A percentile compares a stretch with the other conserved stretches of the same genome.
Conservation (phyloP, 495 filamentous ascomycete species). For the Staphylotrichum tortipilum region DNA sequence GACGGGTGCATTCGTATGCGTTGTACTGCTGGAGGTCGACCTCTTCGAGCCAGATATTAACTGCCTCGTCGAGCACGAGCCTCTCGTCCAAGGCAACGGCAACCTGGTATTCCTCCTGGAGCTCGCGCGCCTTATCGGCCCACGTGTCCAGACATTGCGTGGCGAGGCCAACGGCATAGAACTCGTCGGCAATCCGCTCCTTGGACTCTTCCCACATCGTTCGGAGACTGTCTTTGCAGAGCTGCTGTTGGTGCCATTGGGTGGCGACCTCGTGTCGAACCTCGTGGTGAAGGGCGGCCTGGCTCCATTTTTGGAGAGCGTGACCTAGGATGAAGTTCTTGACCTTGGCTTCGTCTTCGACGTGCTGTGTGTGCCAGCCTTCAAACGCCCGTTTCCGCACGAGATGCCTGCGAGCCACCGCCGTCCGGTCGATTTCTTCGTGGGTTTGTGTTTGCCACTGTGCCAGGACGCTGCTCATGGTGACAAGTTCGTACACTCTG, state of each 20-base stretch:
- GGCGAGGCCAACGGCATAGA: background rate
- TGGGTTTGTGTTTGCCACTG: constrained; percentile 17
- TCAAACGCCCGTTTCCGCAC: constrained; percentile 65
- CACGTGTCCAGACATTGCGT: constrained; percentile 10
- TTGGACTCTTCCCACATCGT: constrained; percentile 17
- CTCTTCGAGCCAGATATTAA: constrained; percentile 27
- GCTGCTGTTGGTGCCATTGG: constrained; percentile 9
- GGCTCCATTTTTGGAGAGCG: constrained; percentile 21
- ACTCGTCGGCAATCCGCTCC: constrained; percentile 18
- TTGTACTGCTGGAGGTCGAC: constrained; percentile 14
- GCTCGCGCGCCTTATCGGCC: constrained; percentile 10
- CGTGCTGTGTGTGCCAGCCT: constrained; percentile 67
- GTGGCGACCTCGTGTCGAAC: constrained; percentile 19
- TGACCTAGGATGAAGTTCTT: constrained; percentile 53
- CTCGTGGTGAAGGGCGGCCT: constrained; percentile 20
- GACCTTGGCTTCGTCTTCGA: constrained; percentile 64
- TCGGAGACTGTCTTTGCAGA: constrained; percentile 7
- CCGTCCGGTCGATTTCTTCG: constrained; percentile 39
- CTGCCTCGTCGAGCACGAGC: constrained; percentile 21
- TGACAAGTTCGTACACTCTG: constrained; percentile 23
- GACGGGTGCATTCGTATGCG: constrained; percentile 10
- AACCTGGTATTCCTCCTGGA: constrained; percentile 11
- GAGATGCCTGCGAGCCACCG: constrained; percentile 58
- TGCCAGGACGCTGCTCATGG: constrained; percentile 13
- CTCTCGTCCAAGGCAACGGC: constrained; percentile 20